A percentile compares a stretch with the other conserved stretches of the same genome.
phyloP scores from a whole-genome alignment of 2,329 filamentous ascomycete species.

The Ascochyta koolunga region DNA sequence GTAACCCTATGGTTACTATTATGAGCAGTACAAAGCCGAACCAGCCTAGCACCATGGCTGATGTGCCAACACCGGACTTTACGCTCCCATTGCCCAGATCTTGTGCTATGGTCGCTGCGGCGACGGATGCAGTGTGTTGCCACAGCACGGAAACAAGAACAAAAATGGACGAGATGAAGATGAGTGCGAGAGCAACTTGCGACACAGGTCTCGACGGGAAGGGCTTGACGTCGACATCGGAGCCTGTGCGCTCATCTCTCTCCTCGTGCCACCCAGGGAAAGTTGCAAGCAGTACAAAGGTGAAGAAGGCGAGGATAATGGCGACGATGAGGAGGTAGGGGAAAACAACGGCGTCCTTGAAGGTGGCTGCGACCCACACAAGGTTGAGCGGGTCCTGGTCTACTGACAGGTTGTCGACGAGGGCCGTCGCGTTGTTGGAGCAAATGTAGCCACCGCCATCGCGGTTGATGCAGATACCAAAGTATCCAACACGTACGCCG shows the following conservation, averaged over 20 bases:
- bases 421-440: slow-evolving; percentile 93
- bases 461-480: slow-evolving; percentile 94
- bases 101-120: slow-evolving; percentile 90
- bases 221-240: slow-evolving; percentile 88
- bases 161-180: slow-evolving; percentile 74
- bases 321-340: slow-evolving; percentile 98
- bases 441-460: slow-evolving; percentile 92
- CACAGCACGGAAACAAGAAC: slow-evolving; percentile 73
- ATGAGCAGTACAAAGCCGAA: slow-evolving; percentile 94
- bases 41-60: slow-evolving; percentile 97
- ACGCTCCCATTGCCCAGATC: slow-evolving; percentile 91
- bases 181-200: slow-evolving; percentile 89
- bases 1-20: slow-evolving; percentile 89
- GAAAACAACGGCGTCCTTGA: slow-evolving; percentile 98
- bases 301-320: slow-evolving; percentile 95
- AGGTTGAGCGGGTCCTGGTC: slow-evolving; percentile 96
- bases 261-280: slow-evolving; percentile 98
- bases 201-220: slow-evolving; percentile 92
- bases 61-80: slow-evolving; percentile 85
- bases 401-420: slow-evolving; percentile 85
- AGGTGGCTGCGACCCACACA: slow-evolving; percentile 95
- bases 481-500: slow-evolving; percentile 94
- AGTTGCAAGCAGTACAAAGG: slow-evolving; percentile 90
- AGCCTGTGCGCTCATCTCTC: slow-evolving; percentile 74
- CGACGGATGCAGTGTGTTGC: slow-evolving; percentile 97